A percentile compares a stretch with the other conserved stretches of the same genome.
Conservation (phyloP, 2,329 filamentous ascomycete species). For the Botrytis paeoniae region DNA sequence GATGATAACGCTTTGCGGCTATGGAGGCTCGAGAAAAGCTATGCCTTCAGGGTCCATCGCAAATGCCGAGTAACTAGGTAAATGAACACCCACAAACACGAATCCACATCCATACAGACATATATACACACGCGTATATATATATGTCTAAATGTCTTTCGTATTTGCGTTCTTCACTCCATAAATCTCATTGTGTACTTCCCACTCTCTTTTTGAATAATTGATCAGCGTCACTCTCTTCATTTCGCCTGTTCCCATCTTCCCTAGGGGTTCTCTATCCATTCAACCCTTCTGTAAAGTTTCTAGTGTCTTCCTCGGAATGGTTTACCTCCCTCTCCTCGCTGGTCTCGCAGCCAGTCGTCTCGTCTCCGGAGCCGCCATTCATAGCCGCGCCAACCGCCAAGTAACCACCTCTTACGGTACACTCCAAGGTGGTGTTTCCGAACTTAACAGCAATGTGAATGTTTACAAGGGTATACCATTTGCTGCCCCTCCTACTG, state of each 20-base stretch:
- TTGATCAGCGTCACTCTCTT: background rate
- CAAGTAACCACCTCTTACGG: background rate
- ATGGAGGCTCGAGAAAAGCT: background rate
- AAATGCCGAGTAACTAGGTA: background rate
- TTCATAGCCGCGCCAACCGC: background rate
- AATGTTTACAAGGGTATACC: constrained; percentile 22
- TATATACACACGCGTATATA: background rate
- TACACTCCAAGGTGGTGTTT: constrained; percentile 18
- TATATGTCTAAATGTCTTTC: background rate
- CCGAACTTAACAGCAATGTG: constrained; percentile 15
- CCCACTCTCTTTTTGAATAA: background rate
- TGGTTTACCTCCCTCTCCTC: background rate
- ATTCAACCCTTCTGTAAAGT: background rate
- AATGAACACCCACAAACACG: background rate
- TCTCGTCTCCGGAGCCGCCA: background rate
- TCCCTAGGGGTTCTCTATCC: background rate
- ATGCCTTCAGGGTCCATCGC: background rate
- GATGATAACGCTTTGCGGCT: background rate
- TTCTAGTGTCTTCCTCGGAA: background rate
- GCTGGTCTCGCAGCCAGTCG: background rate
- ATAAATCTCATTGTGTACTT: background rate
- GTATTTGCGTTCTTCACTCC: background rate
- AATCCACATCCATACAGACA: background rate
- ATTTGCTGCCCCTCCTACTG: constrained; percentile 21
- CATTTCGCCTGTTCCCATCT: background rate